These are phyloP conservation scores for Termitomyces sp. DNA, from an alignment of 768 basidiomycete species.

Conservation along the genomic window DNA sequence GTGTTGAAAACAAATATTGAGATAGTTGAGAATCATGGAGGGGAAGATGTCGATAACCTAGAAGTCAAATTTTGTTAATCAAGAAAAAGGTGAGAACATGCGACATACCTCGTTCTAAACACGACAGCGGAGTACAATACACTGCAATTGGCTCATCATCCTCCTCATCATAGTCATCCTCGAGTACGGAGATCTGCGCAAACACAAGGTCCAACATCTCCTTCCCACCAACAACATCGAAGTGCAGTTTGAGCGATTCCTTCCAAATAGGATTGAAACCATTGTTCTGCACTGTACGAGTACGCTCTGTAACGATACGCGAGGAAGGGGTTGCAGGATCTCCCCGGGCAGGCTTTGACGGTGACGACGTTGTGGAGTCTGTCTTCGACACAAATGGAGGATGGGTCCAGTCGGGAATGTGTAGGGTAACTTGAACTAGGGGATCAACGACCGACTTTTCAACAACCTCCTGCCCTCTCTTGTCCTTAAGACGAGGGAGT, in stretches of 20 bases:
- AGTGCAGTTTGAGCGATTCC: conserved; percentile 63
- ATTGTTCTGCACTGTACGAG: conserved; percentile 64
- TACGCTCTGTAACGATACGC: conserved; percentile 49
- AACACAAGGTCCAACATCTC: conserved; percentile 81
- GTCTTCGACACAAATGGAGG: conserved; percentile 17
- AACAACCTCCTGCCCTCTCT: conserved; percentile 51
- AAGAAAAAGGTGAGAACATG: neutral
- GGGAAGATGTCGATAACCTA: conserved; percentile 88
- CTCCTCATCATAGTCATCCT: conserved; percentile 52
- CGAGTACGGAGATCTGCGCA: conserved; percentile 70
- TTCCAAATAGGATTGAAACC: conserved; percentile 94
- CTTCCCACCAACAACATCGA: conserved; percentile 70
- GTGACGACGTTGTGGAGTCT: conserved; percentile 12
- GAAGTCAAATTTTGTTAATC: neutral
- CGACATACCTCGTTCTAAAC: conserved; percentile 61
- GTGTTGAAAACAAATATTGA: conserved; percentile 89
- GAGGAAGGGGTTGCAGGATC: conserved; percentile 25
- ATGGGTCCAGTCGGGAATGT: conserved; percentile 66
- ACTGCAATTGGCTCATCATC: conserved; percentile 64
- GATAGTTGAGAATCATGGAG: conserved; percentile 84
- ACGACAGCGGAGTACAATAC: conserved; percentile 69
- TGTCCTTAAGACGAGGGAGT: conserved; percentile 69
- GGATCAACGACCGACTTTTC: conserved; percentile 61
- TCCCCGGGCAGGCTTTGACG: conserved; percentile 20
- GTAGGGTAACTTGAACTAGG: conserved; percentile 75